Evolutionary conservation across 2,329 filamentous ascomycete species (phyloP).

Genomic region (Plenodomus tracheiphilus): DNA sequence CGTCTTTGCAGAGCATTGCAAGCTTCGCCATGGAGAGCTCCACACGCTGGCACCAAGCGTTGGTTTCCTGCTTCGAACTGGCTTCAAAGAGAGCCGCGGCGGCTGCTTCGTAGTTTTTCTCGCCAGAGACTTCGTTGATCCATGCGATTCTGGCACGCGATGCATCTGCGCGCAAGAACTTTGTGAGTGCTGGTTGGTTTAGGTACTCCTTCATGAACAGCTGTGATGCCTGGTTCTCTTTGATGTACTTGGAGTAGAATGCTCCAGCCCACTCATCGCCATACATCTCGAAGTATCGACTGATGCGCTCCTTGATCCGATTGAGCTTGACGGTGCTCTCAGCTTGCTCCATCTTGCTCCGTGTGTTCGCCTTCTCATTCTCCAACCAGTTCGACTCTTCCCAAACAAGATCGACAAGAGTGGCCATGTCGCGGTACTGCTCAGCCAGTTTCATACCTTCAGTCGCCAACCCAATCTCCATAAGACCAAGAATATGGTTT

Average conservation of each 20-base stretch:
- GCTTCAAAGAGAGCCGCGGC: constrained; percentile 70
- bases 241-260: constrained; percentile 78
- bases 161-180: constrained; percentile 73
- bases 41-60: constrained; percentile 91
- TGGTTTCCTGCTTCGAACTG: constrained; percentile 71
- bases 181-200: constrained; percentile 73
- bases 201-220: constrained; percentile 70
- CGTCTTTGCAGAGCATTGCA: constrained; percentile 52
- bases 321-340: constrained; percentile 47
- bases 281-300: constrained; percentile 64
- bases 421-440: constrained; percentile 64
- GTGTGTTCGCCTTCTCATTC: constrained; percentile 28
- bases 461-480: constrained; percentile 57
- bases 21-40: constrained; percentile 89
- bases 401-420: constrained; percentile 58
- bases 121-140: constrained; percentile 87
- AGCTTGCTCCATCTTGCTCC: constrained; percentile 42
- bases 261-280: constrained; percentile 71
- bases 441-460: constrained; percentile 65
- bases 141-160: constrained; percentile 80
- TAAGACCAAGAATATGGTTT: constrained; percentile 47
- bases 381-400: constrained; percentile 50
- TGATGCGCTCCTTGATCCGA: constrained; percentile 49
- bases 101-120: constrained; percentile 75
- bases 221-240: constrained; percentile 47